These are phyloP conservation scores for Knoxdaviesia proteae DNA, from an alignment of 2,329 filamentous ascomycete species.

Conservation along the genomic window DNA sequence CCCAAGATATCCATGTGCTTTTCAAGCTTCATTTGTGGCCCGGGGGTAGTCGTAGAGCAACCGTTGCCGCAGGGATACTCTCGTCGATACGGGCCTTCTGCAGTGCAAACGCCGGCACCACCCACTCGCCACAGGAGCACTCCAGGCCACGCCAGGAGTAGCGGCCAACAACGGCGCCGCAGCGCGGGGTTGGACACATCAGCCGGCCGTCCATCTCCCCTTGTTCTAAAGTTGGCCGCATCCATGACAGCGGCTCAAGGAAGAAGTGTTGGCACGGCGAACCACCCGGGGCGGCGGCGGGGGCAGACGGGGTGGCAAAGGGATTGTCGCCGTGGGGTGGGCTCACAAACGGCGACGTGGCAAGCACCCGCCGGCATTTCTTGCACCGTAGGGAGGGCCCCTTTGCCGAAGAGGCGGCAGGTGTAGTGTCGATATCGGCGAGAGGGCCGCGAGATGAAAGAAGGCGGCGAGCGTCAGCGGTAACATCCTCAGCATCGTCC, in stretches of 20 bases:
- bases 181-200: slow-evolving; percentile 59
- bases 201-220: slow-evolving; percentile 69
- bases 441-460: slow-evolving; percentile 5
- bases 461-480: slow-evolving; percentile 2
- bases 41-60: too few relatives aligned
- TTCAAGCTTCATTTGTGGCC: too few relatives aligned
- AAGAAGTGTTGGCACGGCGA: slow-evolving; percentile 62
- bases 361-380: slow-evolving; percentile 58
- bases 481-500: slow-evolving; percentile 7
- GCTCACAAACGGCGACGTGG: slow-evolving; percentile 32
- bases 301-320: slow-evolving; percentile 4
- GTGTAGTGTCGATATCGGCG: too few relatives aligned
- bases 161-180: slow-evolving; percentile 66
- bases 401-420: not conserved
- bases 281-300: not conserved
- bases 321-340: slow-evolving; percentile 25
- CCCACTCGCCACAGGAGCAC: slow-evolving; percentile 80
- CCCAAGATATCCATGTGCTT: too few relatives aligned
- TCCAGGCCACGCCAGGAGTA: slow-evolving; percentile 93
- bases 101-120: slow-evolving; percentile 76
- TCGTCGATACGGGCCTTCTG: slow-evolving; percentile 70
- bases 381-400: slow-evolving; percentile 47
- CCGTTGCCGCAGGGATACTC: not conserved
- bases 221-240: slow-evolving; percentile 64
- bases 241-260: slow-evolving; percentile 84